Base-by-base conservation (phyloP, 768 basidiomycete species). In the Termitomyces sp. region DNA sequence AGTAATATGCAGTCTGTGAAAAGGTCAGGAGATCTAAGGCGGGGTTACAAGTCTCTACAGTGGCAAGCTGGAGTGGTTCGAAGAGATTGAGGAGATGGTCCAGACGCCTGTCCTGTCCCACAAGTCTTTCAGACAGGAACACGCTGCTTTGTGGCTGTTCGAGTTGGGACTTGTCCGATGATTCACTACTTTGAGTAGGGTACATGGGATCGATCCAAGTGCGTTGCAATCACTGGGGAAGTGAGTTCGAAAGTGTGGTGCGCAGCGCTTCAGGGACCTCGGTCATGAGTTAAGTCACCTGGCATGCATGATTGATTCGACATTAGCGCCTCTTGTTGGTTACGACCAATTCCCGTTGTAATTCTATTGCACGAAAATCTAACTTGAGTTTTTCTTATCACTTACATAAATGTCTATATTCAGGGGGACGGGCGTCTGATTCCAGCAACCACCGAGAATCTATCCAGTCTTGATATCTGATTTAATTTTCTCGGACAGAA, bases 21-120 rank as follows among this genome's bases (percentile, higher is more conserved):
- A 81, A 81, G 0, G 75, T 72, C 17, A 79, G 46, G 1, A 80
- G 54, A 60, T 79, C 78, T 30, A 73, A 55, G 5, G 60, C 57
- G 0, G 73, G 71, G 55, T 70, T 61, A 5, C 74, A 69, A 5
- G 70, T 63, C 44, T 81, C 81, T 5, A 77, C 67, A 1, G 77
- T 71, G 42, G 65, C 64, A 14, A 72, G 63, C 57, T 78, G 78
- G 40, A 81, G 68, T 46, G 76, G 62, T 38, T 74, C 74, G 60
- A 73, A 80, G 31, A 74, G 68, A 1, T 48, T 26, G 21, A 54
- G 35, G 26, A 80, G 65, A 1, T 59, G 15, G 31, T 79, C 76
- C 21, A 77, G 56, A 37, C 72, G 56, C 6, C 72, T 70, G 53
- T 79, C 78, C 40, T 71, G 73, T 6, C 70, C 76, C 0, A 62